These are phyloP conservation scores for Ziziphus jujuba DNA, from an alignment of 306 rosid species.

Conservation along the genomic window DNA sequence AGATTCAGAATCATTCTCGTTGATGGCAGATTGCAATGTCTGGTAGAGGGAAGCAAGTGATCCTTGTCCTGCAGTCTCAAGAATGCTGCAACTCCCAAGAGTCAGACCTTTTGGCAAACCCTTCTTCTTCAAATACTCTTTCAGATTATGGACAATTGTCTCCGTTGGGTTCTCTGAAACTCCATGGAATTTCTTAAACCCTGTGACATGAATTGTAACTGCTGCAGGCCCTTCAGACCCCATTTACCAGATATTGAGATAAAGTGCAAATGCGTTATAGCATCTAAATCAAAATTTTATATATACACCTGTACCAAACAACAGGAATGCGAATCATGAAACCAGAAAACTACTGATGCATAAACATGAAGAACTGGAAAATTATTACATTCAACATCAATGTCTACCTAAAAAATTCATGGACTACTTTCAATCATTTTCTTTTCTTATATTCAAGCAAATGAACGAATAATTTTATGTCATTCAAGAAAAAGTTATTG, in stretches of 20 bases:
- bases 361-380: slow-evolving; percentile 5
- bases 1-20: slow-evolving; percentile 51
- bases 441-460: not conserved
- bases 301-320: slow-evolving; percentile 29
- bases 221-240: slow-evolving; percentile 93
- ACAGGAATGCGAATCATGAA: slow-evolving; percentile 13
- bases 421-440: slow-evolving; percentile 9
- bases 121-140: slow-evolving; percentile 63
- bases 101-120: slow-evolving; percentile 78
- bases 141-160: slow-evolving; percentile 59
- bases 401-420: not conserved
- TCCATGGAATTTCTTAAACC: slow-evolving; percentile 96
- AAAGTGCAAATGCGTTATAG: slow-evolving; percentile 24
- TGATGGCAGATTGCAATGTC: slow-evolving; percentile 65
- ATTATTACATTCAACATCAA: not conserved
- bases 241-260: slow-evolving; percentile 50
- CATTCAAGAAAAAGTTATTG: not conserved
- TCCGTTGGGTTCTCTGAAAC: slow-evolving; percentile 96
- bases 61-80: slow-evolving; percentile 94
- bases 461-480: not conserved
- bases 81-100: slow-evolving; percentile 82
- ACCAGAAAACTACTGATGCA: not conserved
- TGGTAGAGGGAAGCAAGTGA: slow-evolving; percentile 51
- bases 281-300: slow-evolving; percentile 4
- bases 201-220: slow-evolving; percentile 77